These are phyloP conservation scores for Phytophthora nicotianae DNA, from an alignment of 352 stramenopile genomes.

Conservation along the genomic window DNA sequence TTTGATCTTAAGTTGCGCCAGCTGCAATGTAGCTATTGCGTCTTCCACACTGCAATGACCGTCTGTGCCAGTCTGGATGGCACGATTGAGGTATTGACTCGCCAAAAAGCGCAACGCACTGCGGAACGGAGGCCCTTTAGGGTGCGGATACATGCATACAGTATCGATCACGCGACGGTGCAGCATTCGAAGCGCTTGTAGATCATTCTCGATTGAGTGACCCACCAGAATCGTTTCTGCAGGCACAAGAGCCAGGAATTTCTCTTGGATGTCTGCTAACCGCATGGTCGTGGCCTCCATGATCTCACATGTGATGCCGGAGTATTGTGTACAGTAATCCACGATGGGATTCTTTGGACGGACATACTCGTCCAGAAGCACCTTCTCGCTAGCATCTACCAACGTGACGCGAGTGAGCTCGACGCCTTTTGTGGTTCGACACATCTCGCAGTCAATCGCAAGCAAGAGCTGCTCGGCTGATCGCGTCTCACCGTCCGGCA, in stretches of 20 bases:
- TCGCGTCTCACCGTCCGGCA: conserved; percentile 39
- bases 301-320: conserved; percentile 82
- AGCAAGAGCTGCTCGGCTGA: conserved; percentile 58
- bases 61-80: conserved; percentile 74
- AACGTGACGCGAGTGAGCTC: conserved; percentile 80
- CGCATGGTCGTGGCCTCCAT: conserved; percentile 71
- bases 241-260: conserved; percentile 62
- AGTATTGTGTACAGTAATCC: conserved; percentile 90
- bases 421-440: conserved; percentile 84
- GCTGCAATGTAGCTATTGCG: conserved; percentile 73
- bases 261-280: conserved; percentile 68
- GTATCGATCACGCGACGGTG: conserved; percentile 87
- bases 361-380: conserved; percentile 86
- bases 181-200: conserved; percentile 67
- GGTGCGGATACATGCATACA: conserved; percentile 80
- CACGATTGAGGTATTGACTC: conserved; percentile 69
- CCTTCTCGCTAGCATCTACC: conserved; percentile 67
- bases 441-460: conserved; percentile 90
- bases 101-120: conserved; percentile 78
- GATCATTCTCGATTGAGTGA: conserved; percentile 90
- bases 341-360: conserved; percentile 82
- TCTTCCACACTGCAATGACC: conserved; percentile 88
- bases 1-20: conserved; percentile 81
- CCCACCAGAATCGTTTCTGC: conserved; percentile 84
- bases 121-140: conserved; percentile 76